Percentiles rank a stretch among this genome's conserved stretches.
Conservation (phyloP, 2,329 filamentous ascomycete genomes). For the Lasiodiplodia sp. region DNA sequence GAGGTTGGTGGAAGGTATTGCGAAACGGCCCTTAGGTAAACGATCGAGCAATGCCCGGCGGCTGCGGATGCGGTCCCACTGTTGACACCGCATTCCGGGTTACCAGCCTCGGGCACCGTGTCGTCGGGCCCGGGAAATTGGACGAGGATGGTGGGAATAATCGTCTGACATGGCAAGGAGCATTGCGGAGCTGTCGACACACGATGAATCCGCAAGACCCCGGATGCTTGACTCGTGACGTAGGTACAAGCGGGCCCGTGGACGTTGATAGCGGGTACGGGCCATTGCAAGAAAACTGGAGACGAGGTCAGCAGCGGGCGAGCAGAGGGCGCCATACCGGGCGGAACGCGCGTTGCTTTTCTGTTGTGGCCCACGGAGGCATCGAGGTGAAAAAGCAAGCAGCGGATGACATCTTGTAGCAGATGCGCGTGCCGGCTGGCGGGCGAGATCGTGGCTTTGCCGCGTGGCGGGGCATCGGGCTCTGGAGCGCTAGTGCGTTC, state of each 20-base stretch:
- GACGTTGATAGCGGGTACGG: slow-evolving; percentile 8
- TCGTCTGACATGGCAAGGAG: slow-evolving; percentile 10
- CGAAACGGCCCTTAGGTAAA: slow-evolving; percentile 3
- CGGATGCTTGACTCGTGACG: slow-evolving; percentile 12
- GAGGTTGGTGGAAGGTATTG: slow-evolving; percentile 9
- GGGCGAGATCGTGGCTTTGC: slow-evolving; percentile 26
- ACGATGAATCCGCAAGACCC: slow-evolving; percentile 7
- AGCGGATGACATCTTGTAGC: background rate
- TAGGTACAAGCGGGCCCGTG: background rate
- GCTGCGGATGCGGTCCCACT: slow-evolving; percentile 16
- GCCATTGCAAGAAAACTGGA: slow-evolving; percentile 11
- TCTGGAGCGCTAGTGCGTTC: slow-evolving; percentile 21
- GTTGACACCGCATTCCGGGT: slow-evolving; percentile 25
- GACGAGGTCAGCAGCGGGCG: background rate
- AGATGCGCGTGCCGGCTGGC: slow-evolving; percentile 15
- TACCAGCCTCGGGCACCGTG: slow-evolving; percentile 6
- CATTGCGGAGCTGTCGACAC: slow-evolving; percentile 2
- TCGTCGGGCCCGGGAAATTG: background rate
- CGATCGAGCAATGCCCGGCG: slow-evolving; percentile 9
- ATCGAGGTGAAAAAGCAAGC: background rate
- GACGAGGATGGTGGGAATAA: slow-evolving; percentile 7
- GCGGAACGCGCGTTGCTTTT: slow-evolving; percentile 2
- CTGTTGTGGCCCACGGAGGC: background rate
- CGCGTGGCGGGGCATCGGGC: slow-evolving; percentile 27
- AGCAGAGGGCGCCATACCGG: background rate